Evolutionary conservation across 2,329 filamentous ascomycete genomes (phyloP).

Genomic region (Hortaea werneckii): DNA sequence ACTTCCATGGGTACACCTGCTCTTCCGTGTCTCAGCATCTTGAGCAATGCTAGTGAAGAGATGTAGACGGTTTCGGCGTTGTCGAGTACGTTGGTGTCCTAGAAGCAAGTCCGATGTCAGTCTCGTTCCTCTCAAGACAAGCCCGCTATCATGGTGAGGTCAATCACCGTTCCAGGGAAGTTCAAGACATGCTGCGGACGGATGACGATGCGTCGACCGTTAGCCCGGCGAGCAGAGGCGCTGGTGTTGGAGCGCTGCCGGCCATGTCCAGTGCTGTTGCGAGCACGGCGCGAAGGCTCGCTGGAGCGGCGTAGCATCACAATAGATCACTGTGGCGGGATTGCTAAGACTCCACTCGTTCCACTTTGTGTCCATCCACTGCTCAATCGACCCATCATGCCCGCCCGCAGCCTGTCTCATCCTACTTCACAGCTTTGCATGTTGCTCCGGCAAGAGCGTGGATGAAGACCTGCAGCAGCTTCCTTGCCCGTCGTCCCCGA

Average conservation of each 20-base stretch:
- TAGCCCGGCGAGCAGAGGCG: neutral
- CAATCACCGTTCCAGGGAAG: neutral
- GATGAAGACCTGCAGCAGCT: too few relatives aligned
- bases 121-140: slow-evolving; percentile 6
- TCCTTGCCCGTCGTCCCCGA: too few relatives aligned
- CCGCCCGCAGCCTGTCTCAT: too few relatives aligned
- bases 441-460: neutral
- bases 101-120: neutral
- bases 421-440: neutral
- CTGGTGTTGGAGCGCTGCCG: neutral
- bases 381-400: too few relatives aligned
- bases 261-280: neutral
- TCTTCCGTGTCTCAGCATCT: slow-evolving; percentile 96
- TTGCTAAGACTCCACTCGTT: too few relatives aligned
- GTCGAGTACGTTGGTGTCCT: slow-evolving; percentile 94
- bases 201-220: neutral
- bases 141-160: neutral
- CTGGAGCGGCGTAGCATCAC: neutral
- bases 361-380: too few relatives aligned
- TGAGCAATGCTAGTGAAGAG: slow-evolving; percentile 88
- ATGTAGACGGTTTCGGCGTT: slow-evolving; percentile 99
- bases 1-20: slow-evolving; percentile 99
- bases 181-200: neutral
- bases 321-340: too few relatives aligned
- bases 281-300: neutral